phyloP scores from a whole-genome alignment of 2,329 filamentous ascomycete genomes.

The Cordyceps javanica region DNA sequence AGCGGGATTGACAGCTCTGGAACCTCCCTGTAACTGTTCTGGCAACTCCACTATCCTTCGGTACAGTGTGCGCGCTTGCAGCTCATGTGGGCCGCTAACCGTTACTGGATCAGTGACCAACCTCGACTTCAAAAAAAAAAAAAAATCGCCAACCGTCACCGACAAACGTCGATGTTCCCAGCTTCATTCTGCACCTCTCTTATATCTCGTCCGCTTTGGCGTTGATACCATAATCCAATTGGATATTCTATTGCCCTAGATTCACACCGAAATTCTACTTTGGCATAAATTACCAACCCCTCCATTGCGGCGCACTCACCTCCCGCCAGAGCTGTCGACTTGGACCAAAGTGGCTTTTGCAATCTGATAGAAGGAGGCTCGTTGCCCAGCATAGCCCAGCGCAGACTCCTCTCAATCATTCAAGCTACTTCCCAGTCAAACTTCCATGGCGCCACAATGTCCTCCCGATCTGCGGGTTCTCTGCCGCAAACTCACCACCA shows the following conservation, averaged over 20 bases:
- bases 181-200: background rate
- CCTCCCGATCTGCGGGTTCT: conserved; percentile 58
- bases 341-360: background rate
- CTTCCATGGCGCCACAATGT: conserved; percentile 29
- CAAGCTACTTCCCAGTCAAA: too few species aligned
- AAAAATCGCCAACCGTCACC: background rate
- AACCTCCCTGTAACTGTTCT: background rate
- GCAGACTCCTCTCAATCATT: too few species aligned
- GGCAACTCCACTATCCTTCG: background rate
- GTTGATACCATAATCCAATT: background rate
- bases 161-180: background rate
- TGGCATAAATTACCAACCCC: too few species aligned
- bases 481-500: conserved; percentile 64
- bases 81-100: background rate
- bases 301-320: too few species aligned
- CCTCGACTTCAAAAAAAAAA: conserved; percentile 22
- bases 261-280: background rate
- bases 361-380: conserved; percentile 3
- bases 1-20: background rate
- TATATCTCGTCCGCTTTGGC: background rate
- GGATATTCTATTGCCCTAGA: background rate
- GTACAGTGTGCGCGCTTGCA: too few species aligned
- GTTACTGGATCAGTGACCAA: too few species aligned
- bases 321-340: background rate
- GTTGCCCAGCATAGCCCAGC: too few species aligned